Base-by-base conservation (phyloP, 345 rosid genomes). In the Clausena lansium region DNA sequence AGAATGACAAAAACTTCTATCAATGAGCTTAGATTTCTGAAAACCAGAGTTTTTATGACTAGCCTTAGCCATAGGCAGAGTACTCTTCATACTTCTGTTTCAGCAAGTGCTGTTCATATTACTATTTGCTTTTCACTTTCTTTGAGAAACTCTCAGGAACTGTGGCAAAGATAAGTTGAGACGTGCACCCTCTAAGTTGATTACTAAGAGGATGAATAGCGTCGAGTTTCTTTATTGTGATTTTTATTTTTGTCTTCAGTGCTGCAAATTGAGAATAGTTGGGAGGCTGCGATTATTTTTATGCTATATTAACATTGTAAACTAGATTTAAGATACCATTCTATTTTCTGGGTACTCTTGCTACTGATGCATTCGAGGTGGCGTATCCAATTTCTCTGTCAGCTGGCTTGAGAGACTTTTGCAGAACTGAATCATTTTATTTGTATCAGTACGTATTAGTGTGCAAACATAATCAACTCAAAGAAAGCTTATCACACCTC, bases 341-440 rank as follows among this genome's bases (percentile, higher is more conserved):
- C 58, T 33, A 61, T 71, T 62, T 76, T 35, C 58, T 76, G 75
- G 24, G 71, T 52, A 22, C 72, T 79, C 55, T 63, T 45, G 79
- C 74, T 73, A 39, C 68, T 13, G 64, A 13, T 73, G 62, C 72
- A 41, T 65, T 78, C 69, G 81, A 54, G 36, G 36, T 19, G 85
- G 70, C 35, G 25, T 73, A 9, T 71, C 79, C 22, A 91, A 81
- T 78, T 84, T 84, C 52, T 88, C 88, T 2, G 80, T 85, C 81
- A 92, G 88, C 66, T 90, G 81, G 79, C 88, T 85, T 22, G 94
- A 89, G 74, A 95, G 84, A 61, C 94, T 92, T 82, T 82, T 87
- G 89, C 95, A 93, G 81, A 95, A 95, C 98, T 93, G 91, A 47
- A 57, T 63, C 62, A 73, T 71, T 63, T 36, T 75, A 36, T 41